Conservation (phyloP, 345 rosid species). For the Microthlaspi erraticum region DNA sequence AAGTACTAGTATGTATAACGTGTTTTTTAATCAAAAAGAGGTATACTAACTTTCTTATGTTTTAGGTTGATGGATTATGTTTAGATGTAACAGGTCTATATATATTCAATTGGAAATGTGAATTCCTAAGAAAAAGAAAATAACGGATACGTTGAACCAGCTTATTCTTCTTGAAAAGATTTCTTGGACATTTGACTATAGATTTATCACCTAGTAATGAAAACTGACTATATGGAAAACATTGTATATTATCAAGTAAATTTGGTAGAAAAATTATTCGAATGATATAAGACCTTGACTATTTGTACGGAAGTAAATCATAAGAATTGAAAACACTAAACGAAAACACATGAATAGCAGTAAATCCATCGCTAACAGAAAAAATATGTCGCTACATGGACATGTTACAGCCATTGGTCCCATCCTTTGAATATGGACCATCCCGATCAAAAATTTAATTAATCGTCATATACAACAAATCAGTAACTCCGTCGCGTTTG, state of each 20-base stretch:
- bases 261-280: neutral
- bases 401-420: neutral
- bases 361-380: neutral
- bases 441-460: neutral
- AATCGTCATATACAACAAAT: neutral
- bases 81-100: constrained; percentile 13
- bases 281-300: neutral
- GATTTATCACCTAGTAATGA: neutral
- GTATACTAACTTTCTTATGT: constrained; percentile 3
- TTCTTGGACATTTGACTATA: neutral
- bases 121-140: neutral
- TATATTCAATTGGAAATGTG: neutral
- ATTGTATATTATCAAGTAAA: neutral
- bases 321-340: neutral
- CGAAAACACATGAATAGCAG: neutral
- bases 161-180: neutral
- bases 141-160: neutral
- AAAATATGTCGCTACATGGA: neutral
- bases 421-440: neutral
- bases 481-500: too few relatives aligned
- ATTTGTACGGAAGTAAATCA: neutral
- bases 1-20: neutral
- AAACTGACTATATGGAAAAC: neutral
- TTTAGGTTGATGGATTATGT: constrained; percentile 9
- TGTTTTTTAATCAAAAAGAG: neutral